Base-by-base conservation (phyloP, 257 asterid genomes). In the Knoxia roxburghii region DNA sequence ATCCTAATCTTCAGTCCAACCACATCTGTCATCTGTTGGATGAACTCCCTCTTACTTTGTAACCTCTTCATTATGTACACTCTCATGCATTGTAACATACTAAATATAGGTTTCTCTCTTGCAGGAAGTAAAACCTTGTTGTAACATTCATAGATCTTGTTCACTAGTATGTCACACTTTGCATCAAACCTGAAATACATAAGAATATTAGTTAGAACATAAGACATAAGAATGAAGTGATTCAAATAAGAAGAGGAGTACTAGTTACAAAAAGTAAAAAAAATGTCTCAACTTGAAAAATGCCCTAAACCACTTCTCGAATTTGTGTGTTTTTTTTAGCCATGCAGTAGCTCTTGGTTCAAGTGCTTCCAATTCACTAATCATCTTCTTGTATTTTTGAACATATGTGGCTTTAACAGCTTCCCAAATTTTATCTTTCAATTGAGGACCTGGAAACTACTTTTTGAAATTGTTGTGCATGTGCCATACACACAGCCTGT, bases 381-480 rank as follows among this genome's bases (percentile, higher is more conserved):
- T 27, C 9, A 7, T 0, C 0, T 3, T 30, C 14, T 4, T 5
- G 6, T 0, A 8, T 1, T 5, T 29, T 0, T 14, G 4, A 2
- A 0, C 8, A 2, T 54, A 12, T 7, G 61, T 54, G 15, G 35
- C 30, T 54, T 17, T 54, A 8, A 37, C 35, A 3, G 37, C 37
- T 54, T 27, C 61, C 61, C 61, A 26, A 9, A 54, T 2, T 18
- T 7, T 54, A 24, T 54, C 61, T 18, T 54, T 54, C 18, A 27
- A 30, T 2, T 13, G 18, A 1, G 21, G 61, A 17, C 35, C 7
- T 2, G 37, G n/a, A 21, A n/a, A 20, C 11, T 17, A 7, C 37
- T 53, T 30, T 26, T 54, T 54, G 32, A 54, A 54, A 11, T 54
- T 54, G 10, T 54, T 26, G 18, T 54, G 21, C 61, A 54, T 54